These are phyloP conservation scores for Barnettozyma sucrosica DNA, from an alignment of 805 yeast species.

Conservation along the genomic window DNA sequence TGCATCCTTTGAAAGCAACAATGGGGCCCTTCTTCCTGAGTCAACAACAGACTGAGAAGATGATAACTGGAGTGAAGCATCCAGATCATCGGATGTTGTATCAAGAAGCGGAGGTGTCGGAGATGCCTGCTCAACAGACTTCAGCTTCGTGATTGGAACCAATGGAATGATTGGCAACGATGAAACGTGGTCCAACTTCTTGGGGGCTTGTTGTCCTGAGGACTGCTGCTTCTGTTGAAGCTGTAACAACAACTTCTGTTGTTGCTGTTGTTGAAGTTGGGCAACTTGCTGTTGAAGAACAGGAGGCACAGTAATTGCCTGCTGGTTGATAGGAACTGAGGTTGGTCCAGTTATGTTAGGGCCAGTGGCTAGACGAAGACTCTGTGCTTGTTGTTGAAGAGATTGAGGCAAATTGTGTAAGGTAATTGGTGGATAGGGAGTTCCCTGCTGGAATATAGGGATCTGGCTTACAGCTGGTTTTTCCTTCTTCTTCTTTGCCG, in stretches of 20 bases:
- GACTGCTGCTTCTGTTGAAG: conserved; percentile 13
- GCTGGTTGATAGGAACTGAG: conserved; percentile 1
- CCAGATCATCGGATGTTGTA: background rate
- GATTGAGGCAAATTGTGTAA: conserved; percentile 13
- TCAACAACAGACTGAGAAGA: conserved; percentile 22
- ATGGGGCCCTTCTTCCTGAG: conserved; percentile 18
- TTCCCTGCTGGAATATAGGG: conserved; percentile 21
- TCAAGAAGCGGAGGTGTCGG: background rate
- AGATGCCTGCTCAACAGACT: background rate
- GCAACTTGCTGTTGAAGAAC: conserved; percentile 19
- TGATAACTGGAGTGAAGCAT: conserved; percentile 13
- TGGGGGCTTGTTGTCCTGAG: conserved; percentile 1
- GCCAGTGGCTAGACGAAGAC: conserved; percentile 1
- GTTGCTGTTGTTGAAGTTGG: conserved; percentile 22
- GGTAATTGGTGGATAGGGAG: conserved; percentile 15
- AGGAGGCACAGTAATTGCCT: conserved; percentile 12
- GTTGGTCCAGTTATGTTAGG: conserved; percentile 1
- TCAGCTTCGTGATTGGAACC: background rate
- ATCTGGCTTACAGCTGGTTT: conserved; percentile 19
- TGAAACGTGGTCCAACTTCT: background rate
- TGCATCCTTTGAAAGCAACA: conserved; percentile 23
- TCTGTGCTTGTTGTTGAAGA: conserved; percentile 16
- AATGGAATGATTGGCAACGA: conserved; percentile 1
- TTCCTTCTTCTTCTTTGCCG: conserved; percentile 23
- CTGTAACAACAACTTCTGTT: conserved; percentile 16